Conservation (phyloP, 1,139 yeast species). For the Kodamaea alishanica region DNA sequence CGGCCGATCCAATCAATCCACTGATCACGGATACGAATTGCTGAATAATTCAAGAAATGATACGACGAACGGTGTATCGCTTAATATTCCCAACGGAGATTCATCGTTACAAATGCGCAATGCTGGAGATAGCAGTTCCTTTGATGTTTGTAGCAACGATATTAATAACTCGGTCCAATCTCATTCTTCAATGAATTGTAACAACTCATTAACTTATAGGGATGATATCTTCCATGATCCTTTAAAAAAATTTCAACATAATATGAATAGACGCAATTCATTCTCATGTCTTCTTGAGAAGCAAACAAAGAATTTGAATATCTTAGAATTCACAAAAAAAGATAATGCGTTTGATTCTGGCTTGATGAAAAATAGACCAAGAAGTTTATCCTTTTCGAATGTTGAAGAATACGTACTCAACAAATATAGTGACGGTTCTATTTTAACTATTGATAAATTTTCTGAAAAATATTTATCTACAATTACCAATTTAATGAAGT, state of each 20-base stretch:
- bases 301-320: conserved; percentile 30
- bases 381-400: conserved; percentile 43
- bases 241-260: conserved; percentile 19
- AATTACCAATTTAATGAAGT: conserved; percentile 17
- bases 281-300: conserved; percentile 30
- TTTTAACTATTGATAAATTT: conserved; percentile 25
- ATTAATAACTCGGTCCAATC: conserved; percentile 1
- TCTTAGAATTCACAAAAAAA: conserved; percentile 22
- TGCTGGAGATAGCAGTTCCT: too few relatives aligned
- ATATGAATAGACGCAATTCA: conserved; percentile 44
- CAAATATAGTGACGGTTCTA: conserved; percentile 6
- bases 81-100: too few relatives aligned
- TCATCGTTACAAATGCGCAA: too few relatives aligned
- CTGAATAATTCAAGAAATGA: too few relatives aligned
- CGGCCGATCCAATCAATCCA: too few relatives aligned
- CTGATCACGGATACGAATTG: too few relatives aligned
- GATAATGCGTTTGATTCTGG: conserved; percentile 4
- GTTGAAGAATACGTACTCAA: conserved; percentile 34
- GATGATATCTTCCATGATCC: conserved; percentile 4
- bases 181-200: conserved; percentile 7
- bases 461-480: conserved; percentile 21
- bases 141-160: too few relatives aligned
- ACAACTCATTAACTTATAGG: not conserved
- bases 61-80: too few relatives aligned
- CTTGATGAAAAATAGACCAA: conserved; percentile 2